Base-by-base conservation (phyloP, 2,329 filamentous ascomycete species). In the Chaetomium sp. region DNA sequence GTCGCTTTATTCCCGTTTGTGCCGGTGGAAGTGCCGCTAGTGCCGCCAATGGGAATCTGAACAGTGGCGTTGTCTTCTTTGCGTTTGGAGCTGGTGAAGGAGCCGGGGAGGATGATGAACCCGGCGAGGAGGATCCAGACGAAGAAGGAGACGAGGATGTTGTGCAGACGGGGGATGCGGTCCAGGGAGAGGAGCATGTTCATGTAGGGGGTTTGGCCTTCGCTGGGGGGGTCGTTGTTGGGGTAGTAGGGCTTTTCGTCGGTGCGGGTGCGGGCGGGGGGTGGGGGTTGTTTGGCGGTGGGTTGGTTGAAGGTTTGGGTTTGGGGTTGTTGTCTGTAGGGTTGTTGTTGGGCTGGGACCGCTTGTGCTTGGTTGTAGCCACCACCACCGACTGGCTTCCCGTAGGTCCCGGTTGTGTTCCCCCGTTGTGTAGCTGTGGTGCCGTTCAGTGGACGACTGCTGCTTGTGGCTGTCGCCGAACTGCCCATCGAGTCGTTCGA, bases 91-190 rank as follows among this genome's bases (percentile, higher is more conserved):
- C 69, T 73, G 40, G 74, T 78, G 62, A 80, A 81, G 0, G 76
- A 79, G 5, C 74, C 77, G 0, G 78, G 77, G 38, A 79, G 72
- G 43, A 80, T 70, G 12, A 81, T 69, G 67, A 79, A 81, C 34
- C 78, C 78, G 0, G 74, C 74, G 1, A 81, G 72, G 2, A 81
- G 70, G 46, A 79, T 69, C 76, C 74, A 81, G 4, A 72, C 68
- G 54, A 71, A 76, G n/a, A 71, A 59, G 8, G 70, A 69, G 49
- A 74, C 73, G 19, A 77, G 67, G 52, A 79, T 69, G 66, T 76
- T 80, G 68, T 79, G 75, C 8, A 70, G 49, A 6, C 68, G 69
- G 2, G 74, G 70, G 47, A 80, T 76, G 40, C 67, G 62, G 59
- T 78, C 74, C n/a, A 76, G 68, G 38, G 71, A 68, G 32, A 77